A percentile compares a stretch with the other conserved stretches of the same genome.
phyloP scores from a whole-genome alignment of 352 stramenopile species.

The Globisporangium rhizosaccharum region DNA sequence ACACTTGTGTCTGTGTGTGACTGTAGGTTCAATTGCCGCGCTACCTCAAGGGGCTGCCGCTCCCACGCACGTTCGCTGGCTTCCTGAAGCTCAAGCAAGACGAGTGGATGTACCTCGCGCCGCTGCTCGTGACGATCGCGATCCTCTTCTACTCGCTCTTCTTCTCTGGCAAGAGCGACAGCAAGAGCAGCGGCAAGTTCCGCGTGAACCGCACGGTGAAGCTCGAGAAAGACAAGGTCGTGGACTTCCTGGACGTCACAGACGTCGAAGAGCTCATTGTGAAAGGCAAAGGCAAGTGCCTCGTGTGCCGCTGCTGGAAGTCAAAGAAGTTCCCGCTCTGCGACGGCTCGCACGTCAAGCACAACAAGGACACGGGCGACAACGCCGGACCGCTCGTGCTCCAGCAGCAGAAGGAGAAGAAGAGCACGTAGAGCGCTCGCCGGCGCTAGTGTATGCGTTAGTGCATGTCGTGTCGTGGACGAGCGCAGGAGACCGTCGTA shows the following conservation, averaged over 20 bases:
- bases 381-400: constrained; percentile 79
- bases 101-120: constrained; percentile 80
- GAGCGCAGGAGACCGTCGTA: no score
- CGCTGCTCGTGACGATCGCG: constrained; percentile 71
- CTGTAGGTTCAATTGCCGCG: constrained; percentile 59
- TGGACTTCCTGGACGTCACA: constrained; percentile 52
- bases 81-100: constrained; percentile 84
- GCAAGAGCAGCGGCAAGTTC: constrained; percentile 32
- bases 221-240: constrained; percentile 82
- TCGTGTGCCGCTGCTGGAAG: constrained; percentile 84
- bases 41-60: constrained; percentile 78
- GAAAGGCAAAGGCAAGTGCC: constrained; percentile 77
- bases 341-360: constrained; percentile 75
- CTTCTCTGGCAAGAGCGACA: constrained; percentile 34
- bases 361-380: constrained; percentile 86
- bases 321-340: constrained; percentile 87
- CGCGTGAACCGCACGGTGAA: constrained; percentile 65
- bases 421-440: neutral
- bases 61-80: constrained; percentile 75
- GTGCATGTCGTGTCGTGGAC: neutral
- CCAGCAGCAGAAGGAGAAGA: constrained; percentile 34
- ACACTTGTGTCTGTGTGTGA: neutral
- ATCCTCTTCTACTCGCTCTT: constrained; percentile 73
- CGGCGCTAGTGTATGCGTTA: no score
- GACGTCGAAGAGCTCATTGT: constrained; percentile 77